Conservation (phyloP, 2,329 filamentous ascomycete species). For the Trichoderma sp. region DNA sequence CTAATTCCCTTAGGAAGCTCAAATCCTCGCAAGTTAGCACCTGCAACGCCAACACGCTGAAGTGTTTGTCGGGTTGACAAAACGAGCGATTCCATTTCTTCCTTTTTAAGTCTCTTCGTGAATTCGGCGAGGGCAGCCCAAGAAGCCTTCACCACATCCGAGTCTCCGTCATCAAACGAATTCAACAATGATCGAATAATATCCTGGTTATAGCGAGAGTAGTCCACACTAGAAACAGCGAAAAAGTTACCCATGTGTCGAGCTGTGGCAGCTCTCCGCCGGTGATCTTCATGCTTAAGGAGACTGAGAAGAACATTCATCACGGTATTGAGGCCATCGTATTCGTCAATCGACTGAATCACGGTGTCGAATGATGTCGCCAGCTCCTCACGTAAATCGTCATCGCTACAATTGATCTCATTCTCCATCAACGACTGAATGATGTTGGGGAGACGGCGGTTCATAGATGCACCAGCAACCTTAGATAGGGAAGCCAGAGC, state of each 20-base stretch:
- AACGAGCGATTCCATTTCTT: slow-evolving; percentile 95
- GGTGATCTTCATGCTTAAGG: slow-evolving; percentile 90
- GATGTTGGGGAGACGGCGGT: slow-evolving; percentile 81
- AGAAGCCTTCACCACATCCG: slow-evolving; percentile 80
- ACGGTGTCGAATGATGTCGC: slow-evolving; percentile 83
- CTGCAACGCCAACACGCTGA: slow-evolving; percentile 83
- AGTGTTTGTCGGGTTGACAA: slow-evolving; percentile 82
- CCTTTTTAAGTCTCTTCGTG: slow-evolving; percentile 86
- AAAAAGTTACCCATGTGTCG: slow-evolving; percentile 86
- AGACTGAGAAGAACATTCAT: slow-evolving; percentile 91
- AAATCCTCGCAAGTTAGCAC: slow-evolving; percentile 83
- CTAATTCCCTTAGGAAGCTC: slow-evolving; percentile 94
- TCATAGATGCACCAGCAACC: slow-evolving; percentile 89
- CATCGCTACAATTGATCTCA: slow-evolving; percentile 74
- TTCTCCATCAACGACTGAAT: slow-evolving; percentile 94
- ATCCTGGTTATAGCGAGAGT: slow-evolving; percentile 93
- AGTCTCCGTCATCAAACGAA: slow-evolving; percentile 85
- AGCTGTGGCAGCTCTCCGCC: slow-evolving; percentile 73
- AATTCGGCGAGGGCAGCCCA: slow-evolving; percentile 86
- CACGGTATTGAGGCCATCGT: slow-evolving; percentile 88
- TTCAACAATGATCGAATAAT: slow-evolving; percentile 87
- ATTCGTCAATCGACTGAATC: slow-evolving; percentile 89
- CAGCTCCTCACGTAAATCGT: slow-evolving; percentile 69
- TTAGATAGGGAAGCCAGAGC: slow-evolving; percentile 89
- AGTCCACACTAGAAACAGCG: slow-evolving; percentile 74